These are phyloP conservation scores for Lenzites betulinus DNA, from an alignment of 768 basidiomycete genomes.

Conservation along the genomic window DNA sequence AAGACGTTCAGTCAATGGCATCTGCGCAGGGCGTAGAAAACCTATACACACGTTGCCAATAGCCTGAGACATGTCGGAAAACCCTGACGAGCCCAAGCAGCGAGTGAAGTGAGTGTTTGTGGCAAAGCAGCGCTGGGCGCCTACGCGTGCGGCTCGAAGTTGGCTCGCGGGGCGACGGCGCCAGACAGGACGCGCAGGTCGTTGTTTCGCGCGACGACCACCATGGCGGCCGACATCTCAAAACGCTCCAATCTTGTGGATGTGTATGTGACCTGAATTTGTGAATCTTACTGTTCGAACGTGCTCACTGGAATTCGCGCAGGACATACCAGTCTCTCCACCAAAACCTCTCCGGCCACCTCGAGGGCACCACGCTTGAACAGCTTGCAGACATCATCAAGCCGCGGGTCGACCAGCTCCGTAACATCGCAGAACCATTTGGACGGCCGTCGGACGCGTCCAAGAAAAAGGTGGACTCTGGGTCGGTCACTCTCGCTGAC, in stretches of 20 bases:
- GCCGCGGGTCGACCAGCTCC: constrained; percentile 58
- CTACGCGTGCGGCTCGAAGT: constrained; percentile 5
- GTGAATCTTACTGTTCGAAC: background rate
- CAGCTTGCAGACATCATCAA: constrained; percentile 61
- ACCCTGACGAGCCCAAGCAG: constrained; percentile 2
- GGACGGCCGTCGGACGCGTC: constrained; percentile 70
- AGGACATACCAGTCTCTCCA: constrained; percentile 72
- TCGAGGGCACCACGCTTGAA: constrained; percentile 58
- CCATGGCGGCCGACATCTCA: constrained; percentile 48
- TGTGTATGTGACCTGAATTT: constrained; percentile 47
- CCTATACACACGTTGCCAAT: constrained; percentile 70
- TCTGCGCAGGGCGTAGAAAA: background rate
- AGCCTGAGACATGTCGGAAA: constrained; percentile 68
- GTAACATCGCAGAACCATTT: constrained; percentile 62
- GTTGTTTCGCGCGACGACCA: constrained; percentile 22
- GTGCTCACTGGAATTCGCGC: background rate
- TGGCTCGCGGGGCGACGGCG: constrained; percentile 11
- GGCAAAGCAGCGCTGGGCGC: constrained; percentile 15
- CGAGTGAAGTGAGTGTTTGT: constrained; percentile 12
- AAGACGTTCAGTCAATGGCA: background rate
- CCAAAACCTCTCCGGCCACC: constrained; percentile 55
- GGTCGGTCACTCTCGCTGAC: constrained; percentile 68
- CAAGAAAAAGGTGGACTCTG: constrained; percentile 63
- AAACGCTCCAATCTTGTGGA: constrained; percentile 73
- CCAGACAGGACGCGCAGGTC: constrained; percentile 19